Conservation (phyloP, 371 early-diverging fungal species). For the Mortierella sp. region DNA sequence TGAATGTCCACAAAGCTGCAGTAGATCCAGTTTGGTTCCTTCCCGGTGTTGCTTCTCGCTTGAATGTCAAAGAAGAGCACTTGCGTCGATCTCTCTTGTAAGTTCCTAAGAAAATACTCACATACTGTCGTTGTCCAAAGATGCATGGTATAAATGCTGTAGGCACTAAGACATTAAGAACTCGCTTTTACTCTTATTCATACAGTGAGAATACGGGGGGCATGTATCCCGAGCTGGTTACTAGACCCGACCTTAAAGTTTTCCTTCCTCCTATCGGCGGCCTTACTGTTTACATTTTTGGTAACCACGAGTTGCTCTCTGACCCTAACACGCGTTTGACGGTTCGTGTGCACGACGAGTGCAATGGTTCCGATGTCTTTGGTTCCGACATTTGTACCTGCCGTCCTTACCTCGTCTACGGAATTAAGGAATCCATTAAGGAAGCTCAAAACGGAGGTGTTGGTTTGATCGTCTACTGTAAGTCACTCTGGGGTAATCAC, state of each 20-base stretch:
- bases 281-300: slow-evolving; percentile 94
- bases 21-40: slow-evolving; percentile 98
- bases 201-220: slow-evolving; percentile 86
- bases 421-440: slow-evolving; percentile 92
- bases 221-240: slow-evolving; percentile 97
- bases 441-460: slow-evolving; percentile 95
- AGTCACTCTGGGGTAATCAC: slow-evolving; percentile 18
- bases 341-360: slow-evolving; percentile 93
- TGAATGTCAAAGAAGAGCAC: slow-evolving; percentile 88
- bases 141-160: slow-evolving; percentile 1
- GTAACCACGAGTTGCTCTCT: slow-evolving; percentile 82
- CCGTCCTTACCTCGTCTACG: slow-evolving; percentile 94
- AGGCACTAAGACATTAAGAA: not conserved
- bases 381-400: slow-evolving; percentile 96
- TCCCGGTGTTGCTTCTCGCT: slow-evolving; percentile 93
- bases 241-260: slow-evolving; percentile 93
- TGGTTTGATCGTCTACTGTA: slow-evolving; percentile 94
- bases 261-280: slow-evolving; percentile 97
- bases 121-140: not conserved
- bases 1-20: slow-evolving; percentile 94
- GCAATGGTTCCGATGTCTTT: slow-evolving; percentile 96
- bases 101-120: not conserved
- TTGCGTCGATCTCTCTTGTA: slow-evolving; percentile 88
- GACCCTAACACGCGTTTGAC: slow-evolving; percentile 90
- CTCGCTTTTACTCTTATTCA: slow-evolving; percentile 14